Evolutionary conservation across 768 basidiomycete genomes (phyloP).

Genomic region (Tricholoma matsutake): DNA sequence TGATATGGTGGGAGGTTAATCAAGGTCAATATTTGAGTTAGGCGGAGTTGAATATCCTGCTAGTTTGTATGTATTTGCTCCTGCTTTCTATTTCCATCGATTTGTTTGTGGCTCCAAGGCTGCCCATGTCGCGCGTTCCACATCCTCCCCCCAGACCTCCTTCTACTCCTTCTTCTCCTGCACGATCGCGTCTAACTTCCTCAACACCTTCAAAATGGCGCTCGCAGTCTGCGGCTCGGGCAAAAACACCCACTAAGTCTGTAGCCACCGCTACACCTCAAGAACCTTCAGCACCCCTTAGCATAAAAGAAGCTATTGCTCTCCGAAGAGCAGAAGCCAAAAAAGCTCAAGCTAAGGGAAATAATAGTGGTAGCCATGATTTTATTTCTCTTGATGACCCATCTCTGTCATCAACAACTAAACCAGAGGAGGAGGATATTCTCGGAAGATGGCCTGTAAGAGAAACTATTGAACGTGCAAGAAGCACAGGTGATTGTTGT

Average conservation of each 20-base stretch:
- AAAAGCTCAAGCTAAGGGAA: constrained; percentile 41
- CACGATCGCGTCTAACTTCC: constrained; percentile 20
- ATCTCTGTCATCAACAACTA: constrained; percentile 31
- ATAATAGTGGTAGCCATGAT: constrained; percentile 29
- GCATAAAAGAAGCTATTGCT: constrained; percentile 77
- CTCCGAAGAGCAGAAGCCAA: constrained; percentile 76
- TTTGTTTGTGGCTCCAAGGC: background rate
- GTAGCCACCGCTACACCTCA: constrained; percentile 7
- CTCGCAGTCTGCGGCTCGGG: constrained; percentile 19
- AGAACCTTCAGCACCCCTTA: constrained; percentile 29
- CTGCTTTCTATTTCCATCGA: no score
- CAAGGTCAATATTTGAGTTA: background rate
- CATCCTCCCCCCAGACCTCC: constrained; percentile 27
- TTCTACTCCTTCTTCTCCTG: constrained; percentile 17
- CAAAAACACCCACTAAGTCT: constrained; percentile 19
- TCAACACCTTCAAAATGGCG: constrained; percentile 17
- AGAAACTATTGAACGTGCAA: constrained; percentile 75
- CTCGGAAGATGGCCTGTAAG: constrained; percentile 65
- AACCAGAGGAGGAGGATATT: constrained; percentile 46
- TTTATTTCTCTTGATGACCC: constrained; percentile 49
- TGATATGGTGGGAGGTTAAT: background rate
- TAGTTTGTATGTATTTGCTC: no score
- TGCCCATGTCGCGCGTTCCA: constrained; percentile 35
- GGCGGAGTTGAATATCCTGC: no score
- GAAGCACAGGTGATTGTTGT: constrained; percentile 63